Evolutionary conservation across 345 rosid genomes (phyloP), one percentile per base, ranked within the genome.

Genomic region (Populus euphratica): DNA sequence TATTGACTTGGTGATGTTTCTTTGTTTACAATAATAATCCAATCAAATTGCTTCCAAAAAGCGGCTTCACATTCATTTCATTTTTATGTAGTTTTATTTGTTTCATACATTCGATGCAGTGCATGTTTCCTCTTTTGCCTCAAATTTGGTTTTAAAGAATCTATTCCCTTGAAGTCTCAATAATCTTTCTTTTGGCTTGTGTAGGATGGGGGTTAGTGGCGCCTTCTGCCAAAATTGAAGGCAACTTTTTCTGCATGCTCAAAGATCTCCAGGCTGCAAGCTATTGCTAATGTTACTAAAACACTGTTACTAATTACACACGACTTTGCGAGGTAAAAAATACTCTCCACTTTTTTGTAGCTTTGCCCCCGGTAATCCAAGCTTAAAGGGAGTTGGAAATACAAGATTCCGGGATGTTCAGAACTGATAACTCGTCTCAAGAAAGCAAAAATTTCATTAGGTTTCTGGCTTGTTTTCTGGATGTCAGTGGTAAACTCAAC

Each of bases 201-300:
- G 31, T 49, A 83, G 88, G 86, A 83, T 81, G 83, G 77, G 39
- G 81, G 84, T 59, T 79, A 77, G 77, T 4, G n/a, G 63, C 29
- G 50, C 33, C 20, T 16, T 18, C 39, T 5, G 65, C 56, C 16
- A 29, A 59, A 39, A 68, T 35, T 64, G 25, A 63, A 69, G 41
- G 25, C 69, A 18, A 62, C 16, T 62, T 25, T 64, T 17, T 41
- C 63, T 76, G 73, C 69, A 54, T 31, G 38, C 54, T 29, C 67
- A 75, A 74, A 43, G 76, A 77, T 68, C 68, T 39, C 72, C 54
- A 29, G 67, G 72, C 69, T 54, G 43, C 8, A 39, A 41, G 61
- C 43, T 75, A 69, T 68, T 39, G 35, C 38, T 25, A 66, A 33
- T 59, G 21, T 61, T 39, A 35, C 71, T n/a, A 27, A 59, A 56